phyloP scores from a whole-genome alignment of 2,329 filamentous ascomycete genomes.

The Penicillium sp. region DNA sequence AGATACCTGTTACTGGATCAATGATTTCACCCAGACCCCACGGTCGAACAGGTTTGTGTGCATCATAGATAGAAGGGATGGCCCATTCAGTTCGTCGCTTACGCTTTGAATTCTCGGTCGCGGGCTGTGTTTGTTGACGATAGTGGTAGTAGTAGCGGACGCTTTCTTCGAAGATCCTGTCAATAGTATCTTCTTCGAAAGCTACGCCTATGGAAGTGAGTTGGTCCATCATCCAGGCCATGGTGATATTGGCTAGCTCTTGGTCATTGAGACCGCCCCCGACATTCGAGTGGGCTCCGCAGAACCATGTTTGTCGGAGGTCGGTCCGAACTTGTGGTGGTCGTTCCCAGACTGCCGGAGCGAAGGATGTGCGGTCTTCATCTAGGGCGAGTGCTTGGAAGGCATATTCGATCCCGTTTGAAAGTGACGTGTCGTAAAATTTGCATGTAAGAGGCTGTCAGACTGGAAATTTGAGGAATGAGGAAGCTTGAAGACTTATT shows the following conservation, averaged over 20 bases:
- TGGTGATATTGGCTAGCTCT: slow-evolving; percentile 48
- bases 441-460: slow-evolving; percentile 23
- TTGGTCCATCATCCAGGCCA: slow-evolving; percentile 51
- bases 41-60: slow-evolving; percentile 17
- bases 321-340: slow-evolving; percentile 28
- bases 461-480: neutral
- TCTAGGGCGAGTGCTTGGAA: slow-evolving; percentile 36
- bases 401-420: slow-evolving; percentile 32
- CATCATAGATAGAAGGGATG: slow-evolving; percentile 9
- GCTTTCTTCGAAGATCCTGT: slow-evolving; percentile 13
- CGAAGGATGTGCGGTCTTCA: slow-evolving; percentile 31
- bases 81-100: slow-evolving; percentile 11
- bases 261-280: slow-evolving; percentile 50
- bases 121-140: neutral
- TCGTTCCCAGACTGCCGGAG: slow-evolving; percentile 32
- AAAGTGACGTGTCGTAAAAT: slow-evolving; percentile 32
- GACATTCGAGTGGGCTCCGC: slow-evolving; percentile 49
- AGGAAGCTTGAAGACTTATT: slow-evolving; percentile 15
- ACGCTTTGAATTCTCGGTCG: neutral
- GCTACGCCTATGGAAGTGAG: slow-evolving; percentile 15
- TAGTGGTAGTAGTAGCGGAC: slow-evolving; percentile 15
- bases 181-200: slow-evolving; percentile 14
- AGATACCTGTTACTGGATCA: slow-evolving; percentile 13
- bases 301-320: slow-evolving; percentile 49
- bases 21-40: slow-evolving; percentile 20